phyloP scores from a whole-genome alignment of 257 asterid species.

The Petunia secreta region DNA sequence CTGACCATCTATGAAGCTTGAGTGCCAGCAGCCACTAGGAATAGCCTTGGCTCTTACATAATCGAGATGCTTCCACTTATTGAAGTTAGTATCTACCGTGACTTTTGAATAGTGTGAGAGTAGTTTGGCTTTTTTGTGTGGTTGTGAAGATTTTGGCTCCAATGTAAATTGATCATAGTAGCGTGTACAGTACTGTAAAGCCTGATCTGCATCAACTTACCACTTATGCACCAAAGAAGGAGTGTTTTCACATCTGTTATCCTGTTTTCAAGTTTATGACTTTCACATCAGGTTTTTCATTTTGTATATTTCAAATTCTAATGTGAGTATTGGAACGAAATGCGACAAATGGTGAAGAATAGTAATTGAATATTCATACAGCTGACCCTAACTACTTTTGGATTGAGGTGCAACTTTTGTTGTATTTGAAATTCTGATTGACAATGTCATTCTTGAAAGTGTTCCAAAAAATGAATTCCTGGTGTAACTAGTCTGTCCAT shows the following conservation, averaged over 20 bases:
- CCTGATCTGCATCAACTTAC: neutral
- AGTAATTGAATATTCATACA: neutral
- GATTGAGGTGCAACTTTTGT: neutral
- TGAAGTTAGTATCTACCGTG: neutral
- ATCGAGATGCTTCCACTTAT: conserved; percentile 11
- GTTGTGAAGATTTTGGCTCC: neutral
- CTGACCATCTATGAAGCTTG: conserved; percentile 11
- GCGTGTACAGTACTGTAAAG: conserved; percentile 7
- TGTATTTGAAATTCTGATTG: neutral
- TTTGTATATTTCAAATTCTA: conserved; percentile 3
- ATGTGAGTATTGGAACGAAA: neutral
- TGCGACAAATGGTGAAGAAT: neutral
- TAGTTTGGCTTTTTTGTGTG: neutral
- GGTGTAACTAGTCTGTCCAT: neutral
- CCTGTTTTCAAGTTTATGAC: neutral
- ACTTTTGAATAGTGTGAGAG: neutral
- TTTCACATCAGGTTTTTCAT: neutral
- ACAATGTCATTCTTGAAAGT: neutral
- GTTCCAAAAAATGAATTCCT: neutral
- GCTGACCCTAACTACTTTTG: neutral
- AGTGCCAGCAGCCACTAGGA: neutral
- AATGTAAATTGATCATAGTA: neutral
- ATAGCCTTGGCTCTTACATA: neutral
- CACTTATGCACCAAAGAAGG: neutral
- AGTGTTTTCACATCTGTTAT: conserved; percentile 13